Evolutionary conservation across 2,329 filamentous ascomycete species (phyloP).

Genomic region (Hypocreales sp.): DNA sequence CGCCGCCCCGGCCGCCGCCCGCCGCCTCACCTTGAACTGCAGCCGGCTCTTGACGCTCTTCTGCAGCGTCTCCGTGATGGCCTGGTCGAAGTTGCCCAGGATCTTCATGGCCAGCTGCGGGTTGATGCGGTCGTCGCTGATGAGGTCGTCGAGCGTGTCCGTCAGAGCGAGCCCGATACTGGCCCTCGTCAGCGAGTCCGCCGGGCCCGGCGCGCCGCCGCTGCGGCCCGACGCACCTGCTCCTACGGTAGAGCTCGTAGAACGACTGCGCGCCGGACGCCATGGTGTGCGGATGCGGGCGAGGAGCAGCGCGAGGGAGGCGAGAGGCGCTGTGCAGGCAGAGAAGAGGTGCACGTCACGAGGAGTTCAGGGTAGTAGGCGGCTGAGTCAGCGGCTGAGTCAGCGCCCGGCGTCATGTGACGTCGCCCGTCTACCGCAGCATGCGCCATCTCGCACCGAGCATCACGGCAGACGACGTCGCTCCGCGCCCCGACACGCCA

Average conservation of each 20-base stretch:
- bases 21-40: slow-evolving; percentile 67
- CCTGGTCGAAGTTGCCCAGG: slow-evolving; percentile 84
- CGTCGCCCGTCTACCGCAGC: no score
- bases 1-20: slow-evolving; percentile 1
- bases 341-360: no score
- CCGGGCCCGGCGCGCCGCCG: no score
- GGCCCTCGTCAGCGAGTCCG: no score
- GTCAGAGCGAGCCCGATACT: slow-evolving; percentile 90
- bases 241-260: slow-evolving; percentile 96
- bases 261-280: slow-evolving; percentile 39
- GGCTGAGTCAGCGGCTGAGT: no score
- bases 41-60: slow-evolving; percentile 85
- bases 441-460: no score
- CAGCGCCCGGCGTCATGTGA: slow-evolving; percentile 26
- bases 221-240: slow-evolving; percentile 80
- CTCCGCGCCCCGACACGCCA: no score
- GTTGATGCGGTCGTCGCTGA: slow-evolving; percentile 88
- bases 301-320: not conserved
- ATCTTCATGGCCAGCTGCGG: slow-evolving; percentile 99
- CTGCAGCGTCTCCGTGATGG: slow-evolving; percentile 78
- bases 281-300: slow-evolving; percentile 18
- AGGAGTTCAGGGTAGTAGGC: no score
- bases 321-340: no score
- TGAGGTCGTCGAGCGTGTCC: slow-evolving; percentile 92
- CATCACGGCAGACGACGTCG: no score